Base-by-base conservation (phyloP, 805 yeast genomes). In the Zygosaccharomyces rouxii region DNA sequence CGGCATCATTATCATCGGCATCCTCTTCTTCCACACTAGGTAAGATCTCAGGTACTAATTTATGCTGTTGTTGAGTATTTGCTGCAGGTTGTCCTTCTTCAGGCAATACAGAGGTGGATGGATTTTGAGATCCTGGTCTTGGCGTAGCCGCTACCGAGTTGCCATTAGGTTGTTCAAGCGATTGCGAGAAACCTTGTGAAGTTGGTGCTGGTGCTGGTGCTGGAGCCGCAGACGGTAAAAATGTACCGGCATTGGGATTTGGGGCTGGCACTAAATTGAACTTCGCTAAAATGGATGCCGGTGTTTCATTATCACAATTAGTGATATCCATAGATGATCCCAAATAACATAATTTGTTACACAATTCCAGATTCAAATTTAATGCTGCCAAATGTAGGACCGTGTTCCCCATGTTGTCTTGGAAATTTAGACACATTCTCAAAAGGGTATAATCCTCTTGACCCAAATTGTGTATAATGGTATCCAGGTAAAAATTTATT, bases 391-490 rank as follows among this genome's bases (percentile, higher is more conserved):
- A 71, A 58, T 89, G 95, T 42, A 89, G 69, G 5, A 95, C 88
- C 0, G 97, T 88, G 56, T 89, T 88, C 4, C 97, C 97, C 51
- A 81, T 75, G 19, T 73, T 75, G 66, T 94, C 98, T 60, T 80
- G 87, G 57, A 83, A 89, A 60, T 88, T 86, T 25, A 85, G 62
- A 35, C 85, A 71, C 54, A 82, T 78, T 43, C 78, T 76, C 38
- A 83, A 73, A 43, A 81, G 57, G 18, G 73, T 69, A 42, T 70
- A 70, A 43, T 72, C 71, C 3, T 66, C 70, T 25, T 64, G 56
- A 13, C 54, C 61, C 41, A 80, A 60, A 52, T 70, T 73, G 41
- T 71, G 70, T 38, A 81, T 61, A 22, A 81, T 74, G 1, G 71
- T 64, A 41, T 73, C 74, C 50, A 84, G 64, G 56, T 86, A 86